phyloP scores from a whole-genome alignment of 805 yeast genomes.

The Grigorovia yakushimaensis region DNA sequence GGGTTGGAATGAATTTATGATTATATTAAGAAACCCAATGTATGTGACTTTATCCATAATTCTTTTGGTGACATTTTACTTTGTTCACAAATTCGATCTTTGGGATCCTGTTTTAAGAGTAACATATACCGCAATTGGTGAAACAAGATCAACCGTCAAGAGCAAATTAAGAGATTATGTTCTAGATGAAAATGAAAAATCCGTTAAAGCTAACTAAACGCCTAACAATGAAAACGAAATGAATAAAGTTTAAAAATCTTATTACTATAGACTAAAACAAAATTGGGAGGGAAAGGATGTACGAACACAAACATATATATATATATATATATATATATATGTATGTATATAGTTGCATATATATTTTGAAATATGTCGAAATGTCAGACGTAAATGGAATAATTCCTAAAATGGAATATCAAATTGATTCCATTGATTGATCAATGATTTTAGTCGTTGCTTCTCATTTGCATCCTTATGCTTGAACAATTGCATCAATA shows the following conservation, averaged over 20 bases:
- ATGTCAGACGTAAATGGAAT: too few species aligned
- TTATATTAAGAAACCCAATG: constrained; percentile 78
- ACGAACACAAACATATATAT: too few species aligned
- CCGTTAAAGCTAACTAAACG: too few species aligned
- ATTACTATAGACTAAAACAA: too few species aligned
- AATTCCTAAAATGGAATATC: too few species aligned
- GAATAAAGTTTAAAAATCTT: too few species aligned
- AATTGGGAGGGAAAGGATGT: too few species aligned
- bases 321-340: too few species aligned
- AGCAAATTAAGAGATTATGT: constrained; percentile 50
- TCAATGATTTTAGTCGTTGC: constrained; percentile 24
- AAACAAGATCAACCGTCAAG: constrained; percentile 45
- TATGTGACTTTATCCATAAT: constrained; percentile 55
- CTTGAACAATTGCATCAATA: constrained; percentile 35
- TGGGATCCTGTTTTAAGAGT: constrained; percentile 67
- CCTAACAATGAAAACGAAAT: too few species aligned
- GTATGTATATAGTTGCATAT: too few species aligned
- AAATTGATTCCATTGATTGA: constrained; percentile 29
- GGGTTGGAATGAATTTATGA: constrained; percentile 95
- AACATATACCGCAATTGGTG: constrained; percentile 45
- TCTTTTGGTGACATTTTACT: constrained; percentile 49
- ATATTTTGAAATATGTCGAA: too few species aligned
- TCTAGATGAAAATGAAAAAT: constrained; percentile 35
- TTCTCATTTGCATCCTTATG: constrained; percentile 28
- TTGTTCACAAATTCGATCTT: constrained; percentile 60